Conservation (phyloP, 2,329 filamentous ascomycete species). For the Cladophialophora immunda region DNA sequence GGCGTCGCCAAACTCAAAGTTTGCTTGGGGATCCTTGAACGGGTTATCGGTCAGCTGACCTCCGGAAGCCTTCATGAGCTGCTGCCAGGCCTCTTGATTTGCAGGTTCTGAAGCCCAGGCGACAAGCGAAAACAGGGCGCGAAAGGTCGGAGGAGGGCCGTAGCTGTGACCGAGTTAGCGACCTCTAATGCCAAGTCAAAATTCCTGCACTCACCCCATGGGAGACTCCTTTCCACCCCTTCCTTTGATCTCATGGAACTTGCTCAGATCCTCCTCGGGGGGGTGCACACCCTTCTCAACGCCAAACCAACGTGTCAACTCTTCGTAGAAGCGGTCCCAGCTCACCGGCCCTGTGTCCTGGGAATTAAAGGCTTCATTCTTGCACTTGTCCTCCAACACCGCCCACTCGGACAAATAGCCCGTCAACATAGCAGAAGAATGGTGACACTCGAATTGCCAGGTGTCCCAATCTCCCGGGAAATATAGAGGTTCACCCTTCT, state of each 20-base stretch:
- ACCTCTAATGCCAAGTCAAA: background rate
- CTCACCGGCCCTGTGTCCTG: conserved; percentile 56
- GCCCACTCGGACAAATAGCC: conserved; percentile 62
- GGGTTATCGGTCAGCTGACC: conserved; percentile 41
- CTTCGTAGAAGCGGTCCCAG: conserved; percentile 60
- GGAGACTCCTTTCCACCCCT: conserved; percentile 42
- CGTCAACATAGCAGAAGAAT: conserved; percentile 58
- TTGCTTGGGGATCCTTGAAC: conserved; percentile 39
- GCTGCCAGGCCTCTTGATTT: conserved; percentile 57
- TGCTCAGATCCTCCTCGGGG: conserved; percentile 42
- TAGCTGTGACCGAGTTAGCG: conserved; percentile 36
- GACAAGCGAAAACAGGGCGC: conserved; percentile 52
- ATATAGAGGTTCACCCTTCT: conserved; percentile 51
- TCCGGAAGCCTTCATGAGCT: conserved; percentile 53
- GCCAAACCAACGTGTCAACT: conserved; percentile 56
- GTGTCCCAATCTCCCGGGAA: conserved; percentile 55
- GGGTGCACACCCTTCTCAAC: conserved; percentile 46
- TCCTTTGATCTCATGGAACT: conserved; percentile 30
- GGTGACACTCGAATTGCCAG: conserved; percentile 56
- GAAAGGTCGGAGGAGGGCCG: conserved; percentile 49
- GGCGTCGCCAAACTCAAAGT: conserved; percentile 40
- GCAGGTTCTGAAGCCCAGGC: conserved; percentile 57
- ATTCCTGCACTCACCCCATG: conserved; percentile 45
- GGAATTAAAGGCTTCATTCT: conserved; percentile 60
- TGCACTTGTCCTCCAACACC: conserved; percentile 52